These are phyloP conservation scores for Hypoxylon perforatum DNA, from an alignment of 495 filamentous ascomycete genomes.

Conservation along the genomic window DNA sequence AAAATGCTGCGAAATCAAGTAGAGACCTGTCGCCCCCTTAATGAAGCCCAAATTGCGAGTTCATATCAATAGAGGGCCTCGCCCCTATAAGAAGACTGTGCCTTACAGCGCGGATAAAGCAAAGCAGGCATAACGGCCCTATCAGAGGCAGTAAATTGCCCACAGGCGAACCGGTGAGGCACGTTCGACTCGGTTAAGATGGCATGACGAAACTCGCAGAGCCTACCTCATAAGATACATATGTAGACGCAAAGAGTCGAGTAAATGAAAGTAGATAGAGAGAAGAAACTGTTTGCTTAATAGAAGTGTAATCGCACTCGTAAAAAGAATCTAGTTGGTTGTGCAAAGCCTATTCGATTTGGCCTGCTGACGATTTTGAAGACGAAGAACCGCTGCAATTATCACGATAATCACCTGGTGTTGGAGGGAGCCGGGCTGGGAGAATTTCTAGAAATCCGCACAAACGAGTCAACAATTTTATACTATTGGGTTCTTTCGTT, in stretches of 20 bases:
- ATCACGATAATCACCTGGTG: background rate
- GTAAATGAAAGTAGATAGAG: constrained; percentile 1
- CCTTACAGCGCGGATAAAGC: constrained; percentile 29
- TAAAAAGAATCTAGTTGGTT: too few relatives aligned
- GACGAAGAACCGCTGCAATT: background rate
- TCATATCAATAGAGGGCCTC: constrained; percentile 42
- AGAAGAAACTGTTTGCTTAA: too few relatives aligned
- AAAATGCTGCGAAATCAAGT: constrained; percentile 28
- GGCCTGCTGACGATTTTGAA: background rate
- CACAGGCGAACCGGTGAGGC: constrained; percentile 31
- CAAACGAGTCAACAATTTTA: background rate
- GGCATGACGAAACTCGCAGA: constrained; percentile 14
- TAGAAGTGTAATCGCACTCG: too few relatives aligned
- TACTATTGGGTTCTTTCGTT: background rate
- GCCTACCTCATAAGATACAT: too few relatives aligned
- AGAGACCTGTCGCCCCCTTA: constrained; percentile 30
- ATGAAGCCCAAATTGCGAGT: constrained; percentile 43
- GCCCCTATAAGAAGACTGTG: constrained; percentile 23
- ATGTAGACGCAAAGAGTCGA: background rate
- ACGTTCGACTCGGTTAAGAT: constrained; percentile 35
- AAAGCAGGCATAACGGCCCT: constrained; percentile 25
- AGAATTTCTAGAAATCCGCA: background rate
- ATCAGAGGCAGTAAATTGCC: constrained; percentile 18
- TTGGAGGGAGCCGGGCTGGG: background rate
- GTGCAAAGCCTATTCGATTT: too few relatives aligned